Base-by-base conservation (phyloP, 164 flowering plant genomes). In the Berberis vulgaris region DNA sequence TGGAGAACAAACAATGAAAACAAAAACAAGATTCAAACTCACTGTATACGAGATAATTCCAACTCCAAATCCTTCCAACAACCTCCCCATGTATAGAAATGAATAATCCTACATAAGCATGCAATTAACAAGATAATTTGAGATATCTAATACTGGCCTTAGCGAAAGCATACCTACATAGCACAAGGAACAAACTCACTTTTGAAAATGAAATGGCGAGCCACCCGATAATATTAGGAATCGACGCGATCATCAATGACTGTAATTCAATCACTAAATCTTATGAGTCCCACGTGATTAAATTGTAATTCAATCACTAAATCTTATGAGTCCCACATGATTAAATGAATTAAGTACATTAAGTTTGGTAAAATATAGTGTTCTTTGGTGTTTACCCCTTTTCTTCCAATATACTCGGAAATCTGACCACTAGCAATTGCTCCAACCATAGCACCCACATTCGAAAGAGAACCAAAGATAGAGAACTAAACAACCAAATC, bases 191-290 rank as follows among this genome's bases (percentile, higher is more conserved):
- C 13, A 1, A 49, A 75, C 83, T 78, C 65, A 85, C 90, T 71
- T 74, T 75, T 46, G 88, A 88, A 76, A 86, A 82, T 49, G 91
- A 86, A 65, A 86, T 82, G 61, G 82, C 82, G n/a, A 86, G 86
- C 91, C 91, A 86, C 3, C 91, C 91, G 9, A 86, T 79, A 49
- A 86, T 78, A 64, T 86, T 86, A n/a, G 91, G 91, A 54, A 86
- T 81, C 8, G 91, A 62, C 41, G 91, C 88, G 42, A 86, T 84
- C 88, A 84, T 84, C 69, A 86, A 69, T 2, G 91, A 84, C 91
- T 85, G 78, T 65, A 73, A 65, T 12, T 43, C 61, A 65, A 65
- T 43, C 41, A 54, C 45, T 43, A 59, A 6, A 2, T 58, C 40
- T 41, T 58, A 9, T 41, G 5, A 58, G 12, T 41, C 13, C 7